Evolutionary conservation across 768 basidiomycete genomes (phyloP).

Genomic region (Agrocybe praecox): DNA sequence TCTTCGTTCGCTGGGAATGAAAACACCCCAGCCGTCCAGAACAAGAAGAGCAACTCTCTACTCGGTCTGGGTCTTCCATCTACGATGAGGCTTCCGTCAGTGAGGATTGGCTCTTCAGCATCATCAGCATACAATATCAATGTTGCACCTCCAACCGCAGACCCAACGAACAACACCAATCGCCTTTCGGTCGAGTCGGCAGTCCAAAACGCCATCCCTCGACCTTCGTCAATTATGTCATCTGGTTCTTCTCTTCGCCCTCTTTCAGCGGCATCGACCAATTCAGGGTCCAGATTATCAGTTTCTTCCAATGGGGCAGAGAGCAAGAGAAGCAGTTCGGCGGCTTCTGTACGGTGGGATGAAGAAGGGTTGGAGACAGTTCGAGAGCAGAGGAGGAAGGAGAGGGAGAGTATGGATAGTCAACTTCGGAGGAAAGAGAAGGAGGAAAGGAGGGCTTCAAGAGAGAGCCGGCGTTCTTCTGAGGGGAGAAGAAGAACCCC

Average conservation of each 20-base stretch:
- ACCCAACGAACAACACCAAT: slow-evolving; percentile 19
- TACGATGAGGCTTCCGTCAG: slow-evolving; percentile 45
- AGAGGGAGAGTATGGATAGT: slow-evolving; percentile 33
- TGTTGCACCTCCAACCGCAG: slow-evolving; percentile 4
- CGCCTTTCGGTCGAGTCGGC: slow-evolving; percentile 40
- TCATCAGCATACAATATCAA: slow-evolving; percentile 24
- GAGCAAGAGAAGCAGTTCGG: slow-evolving; percentile 4
- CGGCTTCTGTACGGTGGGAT: slow-evolving; percentile 25
- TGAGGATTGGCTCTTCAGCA: slow-evolving; percentile 40
- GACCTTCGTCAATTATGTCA: slow-evolving; percentile 23
- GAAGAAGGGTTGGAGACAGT: slow-evolving; percentile 44
- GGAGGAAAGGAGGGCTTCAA: slow-evolving; percentile 31
- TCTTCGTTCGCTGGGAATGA: neutral
- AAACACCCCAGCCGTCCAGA: slow-evolving; percentile 56
- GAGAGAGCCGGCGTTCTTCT: slow-evolving; percentile 45
- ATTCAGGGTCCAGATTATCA: slow-evolving; percentile 19
- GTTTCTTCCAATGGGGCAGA: neutral
- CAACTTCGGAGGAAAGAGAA: slow-evolving; percentile 44
- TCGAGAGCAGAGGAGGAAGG: slow-evolving; percentile 45
- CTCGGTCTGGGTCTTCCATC: slow-evolving; percentile 67
- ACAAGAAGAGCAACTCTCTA: slow-evolving; percentile 44
- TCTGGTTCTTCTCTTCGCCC: slow-evolving; percentile 40
- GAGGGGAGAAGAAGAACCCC: slow-evolving; percentile 59
- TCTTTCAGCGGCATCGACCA: slow-evolving; percentile 16
- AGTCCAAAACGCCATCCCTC: slow-evolving; percentile 20